These are phyloP conservation scores for Globisporangium orthogonon DNA, from an alignment of 352 stramenopile species.

Conservation along the genomic window DNA sequence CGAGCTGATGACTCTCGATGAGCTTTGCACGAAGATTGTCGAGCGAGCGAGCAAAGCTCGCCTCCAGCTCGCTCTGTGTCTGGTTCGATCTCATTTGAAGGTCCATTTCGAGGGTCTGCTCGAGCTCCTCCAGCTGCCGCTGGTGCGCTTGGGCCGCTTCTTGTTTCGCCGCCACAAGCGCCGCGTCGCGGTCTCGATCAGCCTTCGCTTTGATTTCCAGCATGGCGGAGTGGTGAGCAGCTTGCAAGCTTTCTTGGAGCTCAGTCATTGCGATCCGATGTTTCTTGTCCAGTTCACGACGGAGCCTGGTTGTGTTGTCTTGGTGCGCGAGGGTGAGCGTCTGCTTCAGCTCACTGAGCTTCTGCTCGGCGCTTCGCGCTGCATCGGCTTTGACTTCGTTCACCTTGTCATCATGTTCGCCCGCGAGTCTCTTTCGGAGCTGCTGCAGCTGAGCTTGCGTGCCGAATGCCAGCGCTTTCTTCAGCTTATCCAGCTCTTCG, in stretches of 20 bases:
- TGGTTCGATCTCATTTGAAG: conserved; percentile 26
- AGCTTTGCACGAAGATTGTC: conserved; percentile 23
- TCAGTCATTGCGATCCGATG: conserved; percentile 44
- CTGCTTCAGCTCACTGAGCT: conserved; percentile 33
- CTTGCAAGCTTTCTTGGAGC: conserved; percentile 41
- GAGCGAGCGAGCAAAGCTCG: conserved; percentile 28
- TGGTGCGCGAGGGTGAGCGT: conserved; percentile 28
- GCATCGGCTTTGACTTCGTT: conserved; percentile 21
- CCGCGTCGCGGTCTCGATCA: conserved; percentile 15
- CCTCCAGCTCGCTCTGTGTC: conserved; percentile 34
- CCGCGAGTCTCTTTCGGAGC: conserved; percentile 33
- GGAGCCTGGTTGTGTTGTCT: conserved; percentile 29
- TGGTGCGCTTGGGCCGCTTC: conserved; percentile 29
- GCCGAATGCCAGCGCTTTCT: conserved; percentile 48
- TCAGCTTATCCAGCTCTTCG: conserved; percentile 47
- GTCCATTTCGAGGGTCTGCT: conserved; percentile 39
- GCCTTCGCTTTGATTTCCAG: conserved; percentile 20
- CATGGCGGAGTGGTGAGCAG: conserved; percentile 16
- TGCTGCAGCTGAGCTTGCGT: conserved; percentile 59
- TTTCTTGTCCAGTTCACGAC: conserved; percentile 33
- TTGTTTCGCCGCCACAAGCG: conserved; percentile 14
- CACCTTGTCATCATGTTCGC: conserved; percentile 29
- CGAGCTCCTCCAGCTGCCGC: conserved; percentile 23
- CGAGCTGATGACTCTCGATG: conserved; percentile 21
- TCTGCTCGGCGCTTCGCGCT: conserved; percentile 22